phyloP scores from a whole-genome alignment of 2,329 filamentous ascomycete species.

The Cladosporium velox region DNA sequence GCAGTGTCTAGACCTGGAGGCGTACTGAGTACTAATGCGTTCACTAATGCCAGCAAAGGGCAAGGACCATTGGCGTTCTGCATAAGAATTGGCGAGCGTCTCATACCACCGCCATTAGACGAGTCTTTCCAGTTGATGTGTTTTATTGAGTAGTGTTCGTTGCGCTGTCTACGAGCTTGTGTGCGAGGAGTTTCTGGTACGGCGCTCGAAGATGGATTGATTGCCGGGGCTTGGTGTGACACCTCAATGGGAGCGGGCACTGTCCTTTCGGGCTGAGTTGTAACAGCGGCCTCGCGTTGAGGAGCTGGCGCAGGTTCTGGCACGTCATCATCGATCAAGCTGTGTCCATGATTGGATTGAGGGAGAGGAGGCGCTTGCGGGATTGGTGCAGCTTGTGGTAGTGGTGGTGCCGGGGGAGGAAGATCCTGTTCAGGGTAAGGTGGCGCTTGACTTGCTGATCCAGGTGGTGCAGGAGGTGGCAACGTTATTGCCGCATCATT shows the following conservation, averaged over 20 bases:
- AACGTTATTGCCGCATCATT: not conserved
- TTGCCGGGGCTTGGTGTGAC: slow-evolving; percentile 21
- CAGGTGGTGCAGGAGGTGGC: slow-evolving; percentile 16
- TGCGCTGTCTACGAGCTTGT: slow-evolving; percentile 49
- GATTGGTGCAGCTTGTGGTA: slow-evolving; percentile 17
- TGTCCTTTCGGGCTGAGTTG: slow-evolving; percentile 19
- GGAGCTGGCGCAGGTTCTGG: slow-evolving; percentile 4
- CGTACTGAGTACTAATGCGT: slow-evolving; percentile 83
- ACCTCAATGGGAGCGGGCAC: slow-evolving; percentile 17
- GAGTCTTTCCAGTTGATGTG: slow-evolving; percentile 82
- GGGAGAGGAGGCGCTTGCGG: slow-evolving; percentile 23
- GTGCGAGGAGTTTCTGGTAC: slow-evolving; percentile 45
- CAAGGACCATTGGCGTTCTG: slow-evolving; percentile 96
- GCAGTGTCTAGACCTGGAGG: slow-evolving; percentile 66
- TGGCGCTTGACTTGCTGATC: slow-evolving; percentile 3
- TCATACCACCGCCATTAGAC: slow-evolving; percentile 62
- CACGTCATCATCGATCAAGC: slow-evolving; percentile 21
- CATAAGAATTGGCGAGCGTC: slow-evolving; percentile 82
- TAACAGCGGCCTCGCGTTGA: slow-evolving; percentile 2
- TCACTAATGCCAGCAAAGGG: slow-evolving; percentile 87
- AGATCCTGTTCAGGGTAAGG: slow-evolving; percentile 12
- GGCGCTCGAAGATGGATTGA: slow-evolving; percentile 24
- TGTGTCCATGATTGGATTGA: slow-evolving; percentile 13
- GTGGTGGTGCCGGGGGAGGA: not conserved
- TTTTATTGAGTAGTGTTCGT: slow-evolving; percentile 90